Base-by-base conservation (phyloP, 768 basidiomycete species). In the Favolaschia claudopus region DNA sequence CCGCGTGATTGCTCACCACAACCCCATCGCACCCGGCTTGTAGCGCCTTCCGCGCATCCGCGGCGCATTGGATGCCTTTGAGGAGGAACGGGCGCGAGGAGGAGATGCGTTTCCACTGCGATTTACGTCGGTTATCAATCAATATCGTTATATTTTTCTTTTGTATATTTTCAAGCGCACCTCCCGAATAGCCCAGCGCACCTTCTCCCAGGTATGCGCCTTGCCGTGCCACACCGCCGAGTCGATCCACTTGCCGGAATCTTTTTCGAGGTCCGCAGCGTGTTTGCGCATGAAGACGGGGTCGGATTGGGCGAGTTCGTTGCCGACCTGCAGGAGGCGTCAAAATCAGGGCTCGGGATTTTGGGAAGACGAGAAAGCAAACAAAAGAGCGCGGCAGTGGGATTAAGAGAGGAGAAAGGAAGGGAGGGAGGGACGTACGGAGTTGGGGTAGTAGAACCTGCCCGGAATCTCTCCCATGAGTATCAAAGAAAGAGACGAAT, bases 1-100 rank as follows among this genome's bases (percentile, higher is more conserved):
- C 84, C 6, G 82, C 84, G 66, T 85, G 83, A 60, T 83, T 85
- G 19, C 80, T 82, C 12, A 84, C 83, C n/a, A 85, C 81, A 46
- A 85, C 82, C 7, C 83, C 83, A 49, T 82, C 80, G 62, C 80
- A 80, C 0, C 83, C 84, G 13, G 79, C 50, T 17, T 81, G 75
- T 15, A 76, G 69, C 5, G 82, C 82, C 61, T 75, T 80, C n/a
- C 70, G 62, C 0, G 84, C 83, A 59, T 86, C 83, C 10, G 73
- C 75, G 5, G 71, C 77, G 58, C 67, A 73, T 66, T 84, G 82
- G 34, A 84, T 81, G 45, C 84, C 84, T 70, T 86, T 86, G 52
- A 85, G 61, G 14, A 85, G 73, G 68, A 85, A 82, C 5, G 84
- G 83, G 9, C 82, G 72, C 6, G 78, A 78, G n/a, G 70, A 67